Base-by-base conservation (phyloP, 805 yeast species). In the Hanseniaspora mollemarum region DNA sequence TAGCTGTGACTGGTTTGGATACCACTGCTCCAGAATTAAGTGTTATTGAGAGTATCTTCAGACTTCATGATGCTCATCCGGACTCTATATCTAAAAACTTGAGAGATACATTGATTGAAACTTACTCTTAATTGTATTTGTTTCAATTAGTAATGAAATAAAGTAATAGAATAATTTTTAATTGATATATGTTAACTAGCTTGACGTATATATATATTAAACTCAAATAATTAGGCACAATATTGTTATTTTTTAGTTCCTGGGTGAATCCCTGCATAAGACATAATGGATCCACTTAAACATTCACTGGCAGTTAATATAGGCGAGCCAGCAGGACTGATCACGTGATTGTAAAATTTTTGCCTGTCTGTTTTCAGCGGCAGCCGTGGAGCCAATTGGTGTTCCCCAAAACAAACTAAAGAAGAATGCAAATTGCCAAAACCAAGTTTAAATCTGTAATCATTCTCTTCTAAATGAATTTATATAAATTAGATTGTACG, bases 11-110 rank as follows among this genome's bases (percentile, higher is more conserved):
- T 43, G 99, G 99, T 57, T 75, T 86, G 59, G 97, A 92, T 70
- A 92, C 98, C 53, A 88, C 99, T 57, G 97, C 98, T 43, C 96
- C 98, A 45, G 99, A 92, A 70, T 74, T 92, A 63, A 87, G 95
- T 60, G 98, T 92, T 54, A 78, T 92, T 58, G 98, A 94, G 72
- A 83, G 94, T 65, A 94, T 92, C 59, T 94, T 90, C 79, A 82
- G 87, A 71, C 74, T 86, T 60, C 94, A 87, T 67, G 95, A 86
- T 62, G 90, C 87, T 55, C 85, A 83, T 65, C 95, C 94, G 56
- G 92, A 84, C 56, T 74, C 88, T 52, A 85, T 86, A 56, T 75
- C 87, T 51, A 84, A 87, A 60, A 78, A 83, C 71, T 76, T 86
- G 70, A 82, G 95, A 71, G 95, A 86, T 64, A 87, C 95, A 53